Evolutionary conservation across 1,284 basidiomycete genomes (phyloP), one percentile per base, ranked within the genome.

Genomic region (Cutaneotrichosporon arboriforme): DNA sequence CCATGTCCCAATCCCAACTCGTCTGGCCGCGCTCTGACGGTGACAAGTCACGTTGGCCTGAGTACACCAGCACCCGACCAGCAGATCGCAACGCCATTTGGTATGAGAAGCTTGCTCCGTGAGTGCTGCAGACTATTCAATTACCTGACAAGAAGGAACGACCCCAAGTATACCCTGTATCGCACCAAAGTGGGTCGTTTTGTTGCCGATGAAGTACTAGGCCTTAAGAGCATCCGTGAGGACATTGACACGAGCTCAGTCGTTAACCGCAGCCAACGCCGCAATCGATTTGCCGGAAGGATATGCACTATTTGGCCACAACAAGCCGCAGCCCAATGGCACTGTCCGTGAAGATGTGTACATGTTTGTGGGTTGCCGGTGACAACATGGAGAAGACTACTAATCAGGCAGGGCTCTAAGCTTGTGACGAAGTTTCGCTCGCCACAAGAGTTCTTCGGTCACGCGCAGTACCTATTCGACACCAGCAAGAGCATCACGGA

Each of bases 391-490:
- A 31, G 26, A 10, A 31, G 26, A 10, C 8, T 39, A 26, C 46
- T 54, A 48, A 59, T 46, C 5, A 13, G 2, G 7, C 38, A 69
- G 67, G 69, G 70, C 36, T 66, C 66, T 0, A 46, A 22, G 4
- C 17, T 56, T 34, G 52, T 50, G 8, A 38, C 17, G 38, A 64
- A 60, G 49, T 68, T 69, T 31, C 49, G 64, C 4, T 55, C 48
- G 2, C 45, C 59, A 4, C 39, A 50, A 8, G 69, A 73, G 49
- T 69, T 70, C 52, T 36, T 59, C 2, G 56, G 52, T 0, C 70
- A 73, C 46, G 68, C 63, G 1, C 54, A 52, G 2, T 73, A 68
- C 68, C 55, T 73, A 2, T 62, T 70, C 46, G 64, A 71, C 52
- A 58, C 58, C 2, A 45, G 38, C 15, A 58, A 49, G 49, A 45